phyloP scores from a whole-genome alignment of 2,329 filamentous ascomycete species.

The Beauveria varroae region DNA sequence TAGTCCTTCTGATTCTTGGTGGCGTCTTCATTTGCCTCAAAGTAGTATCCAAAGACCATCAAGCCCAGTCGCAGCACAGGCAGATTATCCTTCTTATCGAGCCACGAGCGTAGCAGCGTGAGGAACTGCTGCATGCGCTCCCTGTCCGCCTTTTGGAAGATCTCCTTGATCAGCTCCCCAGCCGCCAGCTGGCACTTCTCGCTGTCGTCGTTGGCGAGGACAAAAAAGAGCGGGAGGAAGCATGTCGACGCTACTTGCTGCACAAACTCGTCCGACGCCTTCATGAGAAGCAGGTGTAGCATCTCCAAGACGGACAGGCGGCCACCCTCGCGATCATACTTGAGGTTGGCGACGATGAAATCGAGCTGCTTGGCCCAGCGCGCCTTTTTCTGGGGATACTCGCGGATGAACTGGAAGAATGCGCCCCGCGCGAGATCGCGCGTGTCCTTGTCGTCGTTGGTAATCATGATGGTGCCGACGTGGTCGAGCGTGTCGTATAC shows the following conservation, averaged over 20 bases:
- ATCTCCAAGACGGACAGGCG: slow-evolving; percentile 90
- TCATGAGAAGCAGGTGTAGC: slow-evolving; percentile 76
- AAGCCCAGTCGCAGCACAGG: slow-evolving; percentile 66
- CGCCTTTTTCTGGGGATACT: slow-evolving; percentile 87
- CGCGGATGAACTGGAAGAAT: slow-evolving; percentile 89
- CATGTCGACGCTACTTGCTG: slow-evolving; percentile 75
- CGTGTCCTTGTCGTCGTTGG: slow-evolving; percentile 83
- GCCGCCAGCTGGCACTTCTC: slow-evolving; percentile 79
- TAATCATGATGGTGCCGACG: slow-evolving; percentile 88
- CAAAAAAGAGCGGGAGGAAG: slow-evolving; percentile 79
- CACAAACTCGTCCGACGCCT: slow-evolving; percentile 72
- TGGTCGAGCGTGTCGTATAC: slow-evolving; percentile 91
- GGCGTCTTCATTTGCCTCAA: slow-evolving; percentile 57
- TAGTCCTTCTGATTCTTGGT: slow-evolving; percentile 61
- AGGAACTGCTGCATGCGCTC: slow-evolving; percentile 66
- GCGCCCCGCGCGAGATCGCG: slow-evolving; percentile 81
- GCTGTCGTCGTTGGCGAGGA: slow-evolving; percentile 82
- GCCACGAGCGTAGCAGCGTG: slow-evolving; percentile 63
- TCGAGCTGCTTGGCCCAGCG: slow-evolving; percentile 82
- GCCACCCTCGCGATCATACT: slow-evolving; percentile 83
- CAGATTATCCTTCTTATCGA: slow-evolving; percentile 65
- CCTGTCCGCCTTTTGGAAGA: slow-evolving; percentile 71
- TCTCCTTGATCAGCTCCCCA: slow-evolving; percentile 67
- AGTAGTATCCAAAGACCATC: slow-evolving; percentile 76
- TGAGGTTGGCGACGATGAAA: slow-evolving; percentile 84